phyloP scores from a whole-genome alignment of 192 early-diverging fungal genomes.

The Kickxella alabastrina region DNA sequence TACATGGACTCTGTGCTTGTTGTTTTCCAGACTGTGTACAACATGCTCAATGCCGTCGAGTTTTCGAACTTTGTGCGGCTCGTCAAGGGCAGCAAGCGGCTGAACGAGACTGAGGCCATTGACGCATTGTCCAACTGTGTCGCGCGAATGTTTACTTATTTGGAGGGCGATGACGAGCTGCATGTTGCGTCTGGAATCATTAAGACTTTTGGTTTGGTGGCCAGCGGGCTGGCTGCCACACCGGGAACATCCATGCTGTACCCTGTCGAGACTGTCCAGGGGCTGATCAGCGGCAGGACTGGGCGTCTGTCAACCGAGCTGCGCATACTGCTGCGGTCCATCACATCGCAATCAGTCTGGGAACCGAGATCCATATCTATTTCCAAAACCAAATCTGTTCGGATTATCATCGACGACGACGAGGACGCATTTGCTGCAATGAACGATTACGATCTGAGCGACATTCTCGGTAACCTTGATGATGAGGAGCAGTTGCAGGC shows the following conservation, averaged over 20 bases:
- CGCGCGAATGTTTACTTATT: constrained; percentile 40
- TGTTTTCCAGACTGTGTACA: constrained; percentile 36
- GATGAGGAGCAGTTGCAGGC: constrained; percentile 1
- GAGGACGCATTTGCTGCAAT: constrained; percentile 31
- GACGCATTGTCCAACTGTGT: constrained; percentile 36
- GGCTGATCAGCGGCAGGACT: constrained; percentile 9
- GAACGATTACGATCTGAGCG: constrained; percentile 25
- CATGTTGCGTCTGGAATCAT: constrained; percentile 21
- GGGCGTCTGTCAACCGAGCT: constrained; percentile 12
- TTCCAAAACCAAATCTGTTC: constrained; percentile 24
- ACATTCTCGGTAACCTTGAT: background rate
- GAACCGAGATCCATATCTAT: constrained; percentile 16
- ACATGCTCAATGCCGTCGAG: constrained; percentile 43
- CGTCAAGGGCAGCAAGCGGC: constrained; percentile 15
- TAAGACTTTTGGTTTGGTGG: constrained; percentile 30
- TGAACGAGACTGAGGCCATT: constrained; percentile 40
- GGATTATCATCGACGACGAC: constrained; percentile 37
- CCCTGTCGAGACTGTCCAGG: constrained; percentile 23
- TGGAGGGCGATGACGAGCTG: constrained; percentile 19
- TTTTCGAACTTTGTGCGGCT: constrained; percentile 35
- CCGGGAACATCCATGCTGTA: constrained; percentile 37
- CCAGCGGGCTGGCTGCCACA: constrained; percentile 29
- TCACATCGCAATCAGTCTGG: constrained; percentile 20
- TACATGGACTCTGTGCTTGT: constrained; percentile 17
- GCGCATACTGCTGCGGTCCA: constrained; percentile 12